Base-by-base conservation (phyloP, 257 asterid genomes). In the Forsythia suspensa region DNA sequence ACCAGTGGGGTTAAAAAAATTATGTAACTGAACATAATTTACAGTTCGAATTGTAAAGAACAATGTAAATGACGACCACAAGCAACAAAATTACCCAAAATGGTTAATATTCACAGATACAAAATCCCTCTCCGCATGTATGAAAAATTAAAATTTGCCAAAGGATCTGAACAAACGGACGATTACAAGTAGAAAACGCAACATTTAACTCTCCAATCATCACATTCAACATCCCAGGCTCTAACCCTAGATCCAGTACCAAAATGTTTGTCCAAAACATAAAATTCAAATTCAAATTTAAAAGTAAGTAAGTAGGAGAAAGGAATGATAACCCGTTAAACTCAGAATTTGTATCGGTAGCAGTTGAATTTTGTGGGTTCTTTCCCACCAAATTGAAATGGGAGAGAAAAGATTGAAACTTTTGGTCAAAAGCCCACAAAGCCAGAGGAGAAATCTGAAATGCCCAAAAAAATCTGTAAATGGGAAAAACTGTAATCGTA, bases 121-220 rank as follows among this genome's bases (percentile, higher is more conserved):
- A 77, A 86, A 29, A 81, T 67, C 82, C 71, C 39, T 42, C 66
- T 71, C 29, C 43, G 63, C 42, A 70, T 52, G 80, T 59, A 65
- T 63, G 61, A 40, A 61, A 81, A 80, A 40, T 20, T 20, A 71
- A 55, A 71, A 43, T 61, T 34, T 41, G 15, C 37, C 44, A 57
- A 76, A 79, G 90, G 92, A 94, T 92, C 96, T 92, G 87, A 78
- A 72, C 41, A 67, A 29, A 66, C 8, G 4, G 70, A 79, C 46
- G 57, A 73, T 75, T 57, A 75, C 48, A 72, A 72, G 37, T 15
- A 38, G 59, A 67, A 84, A 83, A 76, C 67, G 70, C 77, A 74
- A 65, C 82, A 81, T 57, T 75, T 37, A 81, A 71, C 80, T 37
- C 21, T 43, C 77, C 68, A 48, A 79, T 72, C 59, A 79, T 65